Evolutionary conservation across 2,329 filamentous ascomycete genomes (phyloP).

Genomic region (Epichloe festucae): DNA sequence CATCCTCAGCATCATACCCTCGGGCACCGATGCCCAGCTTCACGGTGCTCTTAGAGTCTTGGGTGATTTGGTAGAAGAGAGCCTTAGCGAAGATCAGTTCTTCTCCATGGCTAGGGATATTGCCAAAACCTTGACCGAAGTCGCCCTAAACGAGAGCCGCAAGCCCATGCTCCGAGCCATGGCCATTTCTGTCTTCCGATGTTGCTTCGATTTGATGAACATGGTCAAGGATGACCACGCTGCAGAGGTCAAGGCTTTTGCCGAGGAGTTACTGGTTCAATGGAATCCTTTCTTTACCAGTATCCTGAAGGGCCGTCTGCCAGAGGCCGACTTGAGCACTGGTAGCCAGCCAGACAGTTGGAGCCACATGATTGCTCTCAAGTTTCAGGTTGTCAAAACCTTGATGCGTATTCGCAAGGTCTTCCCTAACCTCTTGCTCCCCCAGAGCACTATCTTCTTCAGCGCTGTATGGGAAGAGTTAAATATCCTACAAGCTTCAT

Average conservation of each 20-base stretch:
- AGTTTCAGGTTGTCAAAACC: conserved; percentile 88
- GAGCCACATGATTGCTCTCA: conserved; percentile 73
- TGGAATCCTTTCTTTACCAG: conserved; percentile 88
- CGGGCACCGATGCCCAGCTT: conserved; percentile 64
- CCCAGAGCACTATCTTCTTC: conserved; percentile 73
- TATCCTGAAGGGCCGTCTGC: conserved; percentile 62
- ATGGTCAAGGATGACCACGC: conserved; percentile 94
- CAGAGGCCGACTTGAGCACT: conserved; percentile 41
- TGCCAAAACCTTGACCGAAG: conserved; percentile 68
- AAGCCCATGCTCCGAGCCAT: conserved; percentile 69
- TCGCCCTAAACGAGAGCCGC: conserved; percentile 62
- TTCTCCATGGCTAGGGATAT: conserved; percentile 80
- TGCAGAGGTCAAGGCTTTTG: conserved; percentile 73
- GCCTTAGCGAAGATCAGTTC: conserved; percentile 88
- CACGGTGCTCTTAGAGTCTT: conserved; percentile 85
- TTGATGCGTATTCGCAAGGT: conserved; percentile 78
- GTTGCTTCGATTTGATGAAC: conserved; percentile 88
- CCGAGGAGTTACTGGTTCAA: conserved; percentile 66
- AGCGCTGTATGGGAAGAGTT: conserved; percentile 83
- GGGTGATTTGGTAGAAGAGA: conserved; percentile 81
- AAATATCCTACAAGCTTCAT: conserved; percentile 54
- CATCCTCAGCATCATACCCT: conserved; percentile 64
- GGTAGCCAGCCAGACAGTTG: conserved; percentile 51
- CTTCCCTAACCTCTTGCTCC: conserved; percentile 69
- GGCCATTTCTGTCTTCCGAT: conserved; percentile 79